Evolutionary conservation across 225 moss, liverwort and hornwort species (phyloP), one percentile per base, ranked within the genome.

Genomic region (Sphagnum tenellum): DNA sequence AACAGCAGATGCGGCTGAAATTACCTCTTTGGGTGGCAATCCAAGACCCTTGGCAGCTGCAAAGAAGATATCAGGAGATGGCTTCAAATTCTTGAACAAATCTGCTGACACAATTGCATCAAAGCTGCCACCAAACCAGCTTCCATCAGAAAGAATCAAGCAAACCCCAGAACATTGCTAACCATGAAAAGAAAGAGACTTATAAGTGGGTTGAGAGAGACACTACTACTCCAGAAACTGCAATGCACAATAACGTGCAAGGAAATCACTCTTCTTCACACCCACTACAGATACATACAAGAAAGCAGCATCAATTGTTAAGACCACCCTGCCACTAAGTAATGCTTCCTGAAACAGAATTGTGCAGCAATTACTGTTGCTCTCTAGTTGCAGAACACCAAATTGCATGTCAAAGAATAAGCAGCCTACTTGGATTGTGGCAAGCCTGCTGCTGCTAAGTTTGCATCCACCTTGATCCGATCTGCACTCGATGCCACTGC

Each of bases 401-500:
- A 29, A 29, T 29, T 29, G 29, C 29, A 29, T 29, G 29, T 29
- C 29, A 29, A 29, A 29, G 29, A 29, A 29, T 29, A 29, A 29
- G 29, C 29, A 6, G 66, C 72, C 8, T 86, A 93, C 88, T 81
- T 87, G 48, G 83, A 73, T 55, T 76, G 83, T 10, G 96, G 89
- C 56, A 98, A 89, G 66, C 92, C 87, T 62, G 92, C 90, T 66
- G 92, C 96, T 73, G 85, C 83, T 66, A 98, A 72, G 77, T 98
- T 98, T 60, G 96, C 92, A 73, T 98, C 96, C 75, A 98, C 96
- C 72, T 98, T 98, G 51, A 92, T 65, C 70, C 88, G 79, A 69
- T 98, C 96, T 47, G 96, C 96, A 65, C 96, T 98, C 48, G 96
- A 98, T 45, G 96, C 96, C 69, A 98, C 92, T 47, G 96, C 92